Conservation (phyloP, 208 protist species). For the Acanthamoeba healyi region DNA sequence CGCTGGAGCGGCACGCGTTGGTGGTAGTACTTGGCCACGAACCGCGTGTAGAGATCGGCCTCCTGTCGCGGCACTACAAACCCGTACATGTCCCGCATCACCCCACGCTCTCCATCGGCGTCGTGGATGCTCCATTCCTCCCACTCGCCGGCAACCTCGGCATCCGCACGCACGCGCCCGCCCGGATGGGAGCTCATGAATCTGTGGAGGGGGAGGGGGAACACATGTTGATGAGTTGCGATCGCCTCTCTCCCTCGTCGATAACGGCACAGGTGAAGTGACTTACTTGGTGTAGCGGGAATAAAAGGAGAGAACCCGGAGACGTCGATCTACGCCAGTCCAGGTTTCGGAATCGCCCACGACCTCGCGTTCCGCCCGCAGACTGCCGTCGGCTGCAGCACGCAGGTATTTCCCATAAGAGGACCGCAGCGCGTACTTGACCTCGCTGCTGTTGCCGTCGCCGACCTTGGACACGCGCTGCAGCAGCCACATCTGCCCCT, state of each 20-base stretch:
- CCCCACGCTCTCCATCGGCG: slow-evolving; percentile 10
- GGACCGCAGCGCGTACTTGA: slow-evolving; percentile 1
- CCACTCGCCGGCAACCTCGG: not conserved
- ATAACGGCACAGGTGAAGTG: too few relatives aligned
- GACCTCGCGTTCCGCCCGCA: slow-evolving; percentile 51
- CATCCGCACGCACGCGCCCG: slow-evolving; percentile 50
- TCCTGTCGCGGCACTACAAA: slow-evolving; percentile 47
- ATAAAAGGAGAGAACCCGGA: not conserved
- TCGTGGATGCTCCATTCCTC: slow-evolving; percentile 71
- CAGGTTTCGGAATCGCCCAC: slow-evolving; percentile 26
- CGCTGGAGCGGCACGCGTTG: slow-evolving; percentile 29
- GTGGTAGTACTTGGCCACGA: slow-evolving; percentile 63
- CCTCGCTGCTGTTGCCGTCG: slow-evolving; percentile 1
- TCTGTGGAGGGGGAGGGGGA: too few relatives aligned
- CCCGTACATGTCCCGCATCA: slow-evolving; percentile 55
- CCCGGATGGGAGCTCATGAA: slow-evolving; percentile 54
- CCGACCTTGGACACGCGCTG: slow-evolving; percentile 53
- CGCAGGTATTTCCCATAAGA: slow-evolving; percentile 32
- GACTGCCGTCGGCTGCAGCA: not conserved
- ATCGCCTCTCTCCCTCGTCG: too few relatives aligned
- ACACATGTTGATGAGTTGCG: too few relatives aligned
- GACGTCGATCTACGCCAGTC: slow-evolving; percentile 5
- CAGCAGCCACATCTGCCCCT: slow-evolving; percentile 68
- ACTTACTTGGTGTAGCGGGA: slow-evolving; percentile 42
- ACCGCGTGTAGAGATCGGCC: slow-evolving; percentile 30